A percentile compares a stretch with the other conserved stretches of the same genome.
Evolutionary conservation across 768 basidiomycete genomes (phyloP).

Genomic region (Psilocybe subaeruginosa): DNA sequence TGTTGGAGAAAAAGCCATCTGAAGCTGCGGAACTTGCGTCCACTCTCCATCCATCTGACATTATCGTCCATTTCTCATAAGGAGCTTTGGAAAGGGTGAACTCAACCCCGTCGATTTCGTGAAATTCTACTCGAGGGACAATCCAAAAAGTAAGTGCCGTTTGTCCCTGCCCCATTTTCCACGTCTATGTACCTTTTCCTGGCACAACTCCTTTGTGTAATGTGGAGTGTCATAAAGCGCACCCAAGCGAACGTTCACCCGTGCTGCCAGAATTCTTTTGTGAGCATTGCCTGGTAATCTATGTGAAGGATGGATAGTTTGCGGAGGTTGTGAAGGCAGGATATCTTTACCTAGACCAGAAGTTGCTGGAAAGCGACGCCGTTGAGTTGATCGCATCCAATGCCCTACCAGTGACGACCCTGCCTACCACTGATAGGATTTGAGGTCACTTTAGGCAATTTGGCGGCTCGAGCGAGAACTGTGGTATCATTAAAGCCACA

Average conservation of each 20-base stretch:
- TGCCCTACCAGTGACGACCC: background rate
- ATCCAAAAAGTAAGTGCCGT: constrained; percentile 49
- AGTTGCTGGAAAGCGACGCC: background rate
- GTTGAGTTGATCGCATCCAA: background rate
- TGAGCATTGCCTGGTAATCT: constrained; percentile 68
- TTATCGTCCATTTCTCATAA: constrained; percentile 63
- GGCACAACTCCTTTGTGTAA: background rate
- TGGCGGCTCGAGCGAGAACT: too few relatives aligned
- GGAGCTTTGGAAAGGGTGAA: constrained; percentile 79
- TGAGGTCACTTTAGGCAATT: background rate
- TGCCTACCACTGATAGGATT: background rate
- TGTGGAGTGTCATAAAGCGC: constrained; percentile 45
- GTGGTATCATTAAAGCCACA: too few relatives aligned
- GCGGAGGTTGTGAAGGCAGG: constrained; percentile 29
- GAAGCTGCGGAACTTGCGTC: constrained; percentile 12
- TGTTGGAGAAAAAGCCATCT: background rate
- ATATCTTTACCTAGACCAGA: constrained; percentile 64
- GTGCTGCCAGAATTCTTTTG: constrained; percentile 65
- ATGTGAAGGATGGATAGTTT: constrained; percentile 44
- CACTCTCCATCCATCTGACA: constrained; percentile 45
- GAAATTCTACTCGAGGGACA: constrained; percentile 72
- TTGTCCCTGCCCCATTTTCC: background rate
- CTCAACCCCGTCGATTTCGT: constrained; percentile 68
- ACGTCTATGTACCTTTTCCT: background rate
- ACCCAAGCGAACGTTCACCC: constrained; percentile 60